Evolutionary conservation across 306 rosid species (phyloP).

Genomic region (Senna siamea): DNA sequence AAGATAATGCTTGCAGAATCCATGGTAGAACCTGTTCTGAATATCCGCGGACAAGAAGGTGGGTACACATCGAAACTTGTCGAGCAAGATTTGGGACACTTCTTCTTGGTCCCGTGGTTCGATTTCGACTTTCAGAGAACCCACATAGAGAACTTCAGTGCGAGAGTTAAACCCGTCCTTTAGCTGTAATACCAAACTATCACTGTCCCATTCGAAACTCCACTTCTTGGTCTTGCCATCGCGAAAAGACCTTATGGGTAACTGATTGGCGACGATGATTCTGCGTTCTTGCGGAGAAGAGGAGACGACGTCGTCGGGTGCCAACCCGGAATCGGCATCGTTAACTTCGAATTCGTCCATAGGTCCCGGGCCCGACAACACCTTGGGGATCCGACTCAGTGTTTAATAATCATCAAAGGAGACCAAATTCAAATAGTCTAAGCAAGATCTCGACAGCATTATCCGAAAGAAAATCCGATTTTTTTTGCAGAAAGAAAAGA

Average conservation of each 20-base stretch:
- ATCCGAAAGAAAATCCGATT: too few species aligned
- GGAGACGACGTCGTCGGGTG: slow-evolving; percentile 31
- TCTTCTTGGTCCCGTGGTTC: slow-evolving; percentile 56
- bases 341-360: slow-evolving; percentile 29
- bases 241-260: slow-evolving; percentile 52
- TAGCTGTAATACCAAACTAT: slow-evolving; percentile 60
- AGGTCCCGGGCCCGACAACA: slow-evolving; percentile 33
- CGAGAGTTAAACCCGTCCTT: slow-evolving; percentile 57
- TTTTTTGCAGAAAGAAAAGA: too few species aligned
- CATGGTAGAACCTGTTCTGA: slow-evolving; percentile 59
- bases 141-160: slow-evolving; percentile 65
- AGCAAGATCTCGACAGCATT: slow-evolving; percentile 70
- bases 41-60: slow-evolving; percentile 49
- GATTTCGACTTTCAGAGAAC: slow-evolving; percentile 58
- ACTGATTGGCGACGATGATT: slow-evolving; percentile 68
- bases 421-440: slow-evolving; percentile 56
- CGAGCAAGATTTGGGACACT: slow-evolving; percentile 48
- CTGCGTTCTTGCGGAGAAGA: slow-evolving; percentile 43
- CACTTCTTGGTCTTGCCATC: slow-evolving; percentile 34
- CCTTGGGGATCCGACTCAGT: slow-evolving; percentile 35
- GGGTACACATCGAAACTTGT: slow-evolving; percentile 65
- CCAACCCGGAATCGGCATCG: background rate
- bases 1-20: slow-evolving; percentile 80
- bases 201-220: slow-evolving; percentile 63
- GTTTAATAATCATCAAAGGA: slow-evolving; percentile 50